These are phyloP conservation scores for Pisolithus albus DNA, from an alignment of 768 basidiomycete genomes.

Conservation along the genomic window DNA sequence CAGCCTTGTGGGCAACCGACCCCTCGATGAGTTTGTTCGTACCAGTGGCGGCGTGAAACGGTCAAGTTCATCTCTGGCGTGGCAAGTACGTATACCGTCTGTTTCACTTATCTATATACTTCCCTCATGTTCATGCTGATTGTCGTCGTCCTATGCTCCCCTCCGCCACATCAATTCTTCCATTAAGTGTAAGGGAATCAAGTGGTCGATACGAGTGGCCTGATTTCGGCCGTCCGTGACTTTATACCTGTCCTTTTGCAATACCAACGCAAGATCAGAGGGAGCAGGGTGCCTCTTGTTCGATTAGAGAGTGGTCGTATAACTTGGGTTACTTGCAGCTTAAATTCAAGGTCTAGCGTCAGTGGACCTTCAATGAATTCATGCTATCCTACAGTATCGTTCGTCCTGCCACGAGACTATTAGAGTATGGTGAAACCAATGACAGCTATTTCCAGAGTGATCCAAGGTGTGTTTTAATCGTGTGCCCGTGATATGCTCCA, in stretches of 20 bases:
- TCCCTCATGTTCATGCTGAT: neutral
- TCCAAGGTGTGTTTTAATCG: no score
- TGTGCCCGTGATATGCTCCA: no score
- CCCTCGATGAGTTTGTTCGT: constrained; percentile 83
- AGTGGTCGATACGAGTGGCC: constrained; percentile 81
- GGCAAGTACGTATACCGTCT: constrained; percentile 68
- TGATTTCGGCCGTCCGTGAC: constrained; percentile 79
- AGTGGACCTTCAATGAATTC: no score
- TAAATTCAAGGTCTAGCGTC: no score
- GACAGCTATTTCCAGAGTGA: no score
- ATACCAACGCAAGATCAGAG: constrained; percentile 73
- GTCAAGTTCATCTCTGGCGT: constrained; percentile 70
- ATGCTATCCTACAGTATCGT: no score
- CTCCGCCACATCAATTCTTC: neutral
- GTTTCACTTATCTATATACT: neutral
- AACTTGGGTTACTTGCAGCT: no score
- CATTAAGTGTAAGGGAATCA: constrained; percentile 60
- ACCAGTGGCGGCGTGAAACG: constrained; percentile 82
- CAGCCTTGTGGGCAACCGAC: constrained; percentile 56
- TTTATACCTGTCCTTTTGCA: constrained; percentile 83
- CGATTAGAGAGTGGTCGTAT: no score
- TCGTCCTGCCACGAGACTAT: no score
- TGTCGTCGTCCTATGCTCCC: neutral
- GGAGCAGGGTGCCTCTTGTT: no score
- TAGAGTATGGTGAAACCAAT: no score